Conservation (phyloP, 164 flowering plant species). For the Vitis labrusca region DNA sequence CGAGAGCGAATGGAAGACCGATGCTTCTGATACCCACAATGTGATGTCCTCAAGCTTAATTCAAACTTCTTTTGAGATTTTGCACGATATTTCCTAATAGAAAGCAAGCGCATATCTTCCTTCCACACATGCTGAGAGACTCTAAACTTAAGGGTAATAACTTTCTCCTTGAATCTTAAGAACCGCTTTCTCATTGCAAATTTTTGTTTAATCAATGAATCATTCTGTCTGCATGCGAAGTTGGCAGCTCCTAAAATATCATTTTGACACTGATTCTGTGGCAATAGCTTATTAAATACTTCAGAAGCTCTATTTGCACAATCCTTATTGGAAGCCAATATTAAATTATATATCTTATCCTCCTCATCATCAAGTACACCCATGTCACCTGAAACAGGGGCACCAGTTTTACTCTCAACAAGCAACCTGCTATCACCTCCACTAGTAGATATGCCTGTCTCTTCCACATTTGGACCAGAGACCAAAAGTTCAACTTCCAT, state of each 20-base stretch:
- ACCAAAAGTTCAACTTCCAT: conserved; percentile 3
- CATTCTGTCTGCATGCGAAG: conserved; percentile 16
- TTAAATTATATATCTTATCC: conserved; percentile 20
- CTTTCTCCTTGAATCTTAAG: conserved; percentile 70
- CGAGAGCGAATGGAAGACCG: conserved; percentile 69
- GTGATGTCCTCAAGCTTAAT: conserved; percentile 30
- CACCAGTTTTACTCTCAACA: conserved; percentile 11
- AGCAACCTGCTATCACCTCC: conserved; percentile 8
- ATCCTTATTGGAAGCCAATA: conserved; percentile 60
- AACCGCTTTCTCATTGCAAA: conserved; percentile 43
- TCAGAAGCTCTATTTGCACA: conserved; percentile 52
- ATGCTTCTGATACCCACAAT: conserved; percentile 55
- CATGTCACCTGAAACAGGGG: conserved; percentile 1
- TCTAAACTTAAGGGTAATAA: conserved; percentile 66
- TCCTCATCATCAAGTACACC: conserved; percentile 14
- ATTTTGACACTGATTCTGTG: conserved; percentile 19
- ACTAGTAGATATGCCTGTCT: neutral
- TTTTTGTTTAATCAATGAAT: conserved; percentile 37
- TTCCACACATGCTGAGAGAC: conserved; percentile 74
- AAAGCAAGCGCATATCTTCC: conserved; percentile 67
- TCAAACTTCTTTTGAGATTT: conserved; percentile 75
- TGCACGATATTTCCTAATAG: conserved; percentile 52
- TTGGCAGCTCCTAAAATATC: conserved; percentile 19
- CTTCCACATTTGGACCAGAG: conserved; percentile 13
- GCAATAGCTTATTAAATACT: conserved; percentile 49